These are phyloP conservation scores for Picea abies DNA, from an alignment of 83 land plant genomes.

Conservation along the genomic window DNA sequence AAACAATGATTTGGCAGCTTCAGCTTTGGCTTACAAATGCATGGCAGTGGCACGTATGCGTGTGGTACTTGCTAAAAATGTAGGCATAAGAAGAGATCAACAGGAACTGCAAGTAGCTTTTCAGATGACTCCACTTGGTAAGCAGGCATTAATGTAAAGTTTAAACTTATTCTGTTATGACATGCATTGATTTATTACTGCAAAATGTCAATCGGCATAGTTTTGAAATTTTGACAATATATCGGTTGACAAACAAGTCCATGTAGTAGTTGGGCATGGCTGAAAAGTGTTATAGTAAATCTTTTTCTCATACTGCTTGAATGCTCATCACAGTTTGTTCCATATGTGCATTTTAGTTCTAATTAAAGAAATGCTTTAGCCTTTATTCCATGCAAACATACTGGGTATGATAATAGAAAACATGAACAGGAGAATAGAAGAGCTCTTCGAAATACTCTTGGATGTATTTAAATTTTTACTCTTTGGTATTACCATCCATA, in stretches of 20 bases:
- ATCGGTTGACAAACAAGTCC: background rate
- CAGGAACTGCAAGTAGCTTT: constrained; percentile 63
- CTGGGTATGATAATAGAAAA: too few species aligned
- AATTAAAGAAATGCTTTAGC: too few species aligned
- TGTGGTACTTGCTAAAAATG: constrained; percentile 58
- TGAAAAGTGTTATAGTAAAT: background rate
- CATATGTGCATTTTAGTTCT: too few species aligned
- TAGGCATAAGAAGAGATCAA: constrained; percentile 52
- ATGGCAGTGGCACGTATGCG: constrained; percentile 80
- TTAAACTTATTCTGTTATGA: too few species aligned
- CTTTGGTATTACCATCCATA: too few species aligned
- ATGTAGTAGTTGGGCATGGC: too few species aligned
- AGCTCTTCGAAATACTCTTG: too few species aligned
- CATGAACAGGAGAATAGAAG: too few species aligned
- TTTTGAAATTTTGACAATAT: background rate
- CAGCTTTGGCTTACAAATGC: constrained; percentile 88
- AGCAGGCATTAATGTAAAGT: background rate
- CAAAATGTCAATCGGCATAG: background rate
- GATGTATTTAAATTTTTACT: too few species aligned
- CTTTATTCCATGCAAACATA: too few species aligned
- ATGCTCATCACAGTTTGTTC: background rate
- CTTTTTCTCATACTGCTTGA: background rate
- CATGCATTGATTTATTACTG: background rate
- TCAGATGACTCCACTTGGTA: constrained; percentile 47
- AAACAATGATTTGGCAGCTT: constrained; percentile 68